These are phyloP conservation scores for Schwanniomyces vanrijiae DNA, from an alignment of 805 yeast genomes.

Conservation along the genomic window DNA sequence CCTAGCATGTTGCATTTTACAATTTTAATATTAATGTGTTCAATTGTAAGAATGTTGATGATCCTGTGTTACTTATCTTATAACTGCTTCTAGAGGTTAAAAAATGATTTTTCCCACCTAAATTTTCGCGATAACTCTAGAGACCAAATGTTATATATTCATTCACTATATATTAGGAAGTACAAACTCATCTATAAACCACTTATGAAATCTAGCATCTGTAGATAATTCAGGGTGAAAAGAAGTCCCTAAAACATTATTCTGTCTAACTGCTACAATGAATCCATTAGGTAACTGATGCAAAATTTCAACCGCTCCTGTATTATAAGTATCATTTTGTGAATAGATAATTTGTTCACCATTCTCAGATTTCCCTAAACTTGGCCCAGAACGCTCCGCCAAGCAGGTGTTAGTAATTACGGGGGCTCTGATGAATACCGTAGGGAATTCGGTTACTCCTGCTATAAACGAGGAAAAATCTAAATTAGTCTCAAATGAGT, in stretches of 20 bases:
- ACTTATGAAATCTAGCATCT: slow-evolving; percentile 63
- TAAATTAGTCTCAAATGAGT: slow-evolving; percentile 55
- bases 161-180: slow-evolving; percentile 1
- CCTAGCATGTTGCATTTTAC: slow-evolving; percentile 32
- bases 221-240: slow-evolving; percentile 75
- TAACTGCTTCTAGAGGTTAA: too few species aligned
- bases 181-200: slow-evolving; percentile 66
- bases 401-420: slow-evolving; percentile 42
- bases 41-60: background rate
- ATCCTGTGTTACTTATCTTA: too few species aligned
- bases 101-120: background rate
- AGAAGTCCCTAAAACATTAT: slow-evolving; percentile 65
- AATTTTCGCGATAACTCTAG: background rate
- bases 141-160: background rate
- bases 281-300: slow-evolving; percentile 37
- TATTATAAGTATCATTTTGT: slow-evolving; percentile 21
- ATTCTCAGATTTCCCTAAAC: background rate
- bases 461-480: slow-evolving; percentile 46
- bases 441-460: slow-evolving; percentile 37
- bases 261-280: slow-evolving; percentile 75
- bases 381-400: slow-evolving; percentile 5
- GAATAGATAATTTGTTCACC: slow-evolving; percentile 14
- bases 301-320: slow-evolving; percentile 40
- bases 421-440: slow-evolving; percentile 76
- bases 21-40: background rate